Evolutionary conservation across 2,329 filamentous ascomycete genomes (phyloP).

Genomic region (Davidsoniella australis): DNA sequence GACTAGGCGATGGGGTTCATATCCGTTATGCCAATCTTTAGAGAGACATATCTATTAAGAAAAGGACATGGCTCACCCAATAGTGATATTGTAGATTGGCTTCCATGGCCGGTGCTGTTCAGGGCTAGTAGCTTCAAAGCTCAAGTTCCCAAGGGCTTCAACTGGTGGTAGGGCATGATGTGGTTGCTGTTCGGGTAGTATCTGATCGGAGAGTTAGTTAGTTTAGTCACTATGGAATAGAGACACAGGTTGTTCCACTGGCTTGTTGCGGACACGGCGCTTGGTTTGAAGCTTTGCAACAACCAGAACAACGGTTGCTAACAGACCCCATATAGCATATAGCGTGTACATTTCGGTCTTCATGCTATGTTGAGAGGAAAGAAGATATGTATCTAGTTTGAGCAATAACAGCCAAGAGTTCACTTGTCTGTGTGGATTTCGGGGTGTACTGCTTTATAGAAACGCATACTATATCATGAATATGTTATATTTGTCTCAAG

Average conservation of each 20-base stretch:
- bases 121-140: slow-evolving; percentile 25
- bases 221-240: neutral
- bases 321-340: slow-evolving; percentile 1
- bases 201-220: neutral
- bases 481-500: too few relatives aligned
- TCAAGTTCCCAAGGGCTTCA: slow-evolving; percentile 19
- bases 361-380: too few relatives aligned
- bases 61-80: slow-evolving; percentile 26
- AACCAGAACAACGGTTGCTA: slow-evolving; percentile 1
- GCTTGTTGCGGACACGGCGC: neutral
- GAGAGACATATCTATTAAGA: neutral
- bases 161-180: neutral
- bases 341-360: neutral
- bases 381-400: too few relatives aligned
- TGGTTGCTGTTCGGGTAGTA: slow-evolving; percentile 5
- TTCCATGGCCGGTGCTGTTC: slow-evolving; percentile 31
- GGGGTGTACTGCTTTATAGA: too few relatives aligned
- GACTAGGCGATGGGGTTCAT: slow-evolving; percentile 23
- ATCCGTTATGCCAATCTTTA: neutral
- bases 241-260: neutral
- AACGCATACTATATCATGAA: too few relatives aligned
- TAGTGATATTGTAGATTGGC: slow-evolving; percentile 35
- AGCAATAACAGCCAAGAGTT: too few relatives aligned
- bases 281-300: neutral
- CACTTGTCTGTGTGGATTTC: too few relatives aligned